Percentiles rank a stretch among this genome's conserved stretches.
Evolutionary conservation across 1,284 basidiomycete species (phyloP).

Genomic region (Ceraceosorus guamensis): DNA sequence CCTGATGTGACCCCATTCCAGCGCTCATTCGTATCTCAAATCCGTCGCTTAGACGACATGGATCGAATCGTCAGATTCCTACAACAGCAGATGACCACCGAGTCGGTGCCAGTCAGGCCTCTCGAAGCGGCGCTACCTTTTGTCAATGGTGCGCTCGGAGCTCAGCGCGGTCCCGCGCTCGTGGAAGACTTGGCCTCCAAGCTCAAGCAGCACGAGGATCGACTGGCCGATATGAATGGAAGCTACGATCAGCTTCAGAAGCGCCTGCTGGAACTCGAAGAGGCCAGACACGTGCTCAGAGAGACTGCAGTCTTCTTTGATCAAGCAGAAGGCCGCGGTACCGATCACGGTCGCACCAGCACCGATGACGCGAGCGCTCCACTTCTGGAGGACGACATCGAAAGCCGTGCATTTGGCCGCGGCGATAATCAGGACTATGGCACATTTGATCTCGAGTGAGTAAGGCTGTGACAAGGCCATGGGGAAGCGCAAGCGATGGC

Average conservation of each 20-base stretch:
- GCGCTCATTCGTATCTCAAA: slow-evolving; percentile 92
- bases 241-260: slow-evolving; percentile 84
- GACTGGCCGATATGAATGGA: slow-evolving; percentile 84
- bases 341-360: slow-evolving; percentile 64
- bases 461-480: background rate
- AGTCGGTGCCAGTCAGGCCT: slow-evolving; percentile 64
- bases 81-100: slow-evolving; percentile 71
- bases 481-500: background rate
- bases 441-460: slow-evolving; percentile 63
- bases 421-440: slow-evolving; percentile 45
- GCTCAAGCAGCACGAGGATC: slow-evolving; percentile 76
- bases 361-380: slow-evolving; percentile 77
- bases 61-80: slow-evolving; percentile 89
- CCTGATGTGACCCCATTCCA: slow-evolving; percentile 94
- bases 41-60: slow-evolving; percentile 87
- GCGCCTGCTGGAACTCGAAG: slow-evolving; percentile 77
- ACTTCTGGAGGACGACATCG: slow-evolving; percentile 71
- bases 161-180: slow-evolving; percentile 63
- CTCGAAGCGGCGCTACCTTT: slow-evolving; percentile 47
- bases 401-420: slow-evolving; percentile 57
- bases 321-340: slow-evolving; percentile 71
- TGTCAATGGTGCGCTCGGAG: slow-evolving; percentile 53
- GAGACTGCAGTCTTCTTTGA: slow-evolving; percentile 98
- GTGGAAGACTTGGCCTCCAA: slow-evolving; percentile 88
- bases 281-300: slow-evolving; percentile 78